These are phyloP conservation scores for Psilocybe tampanensis DNA, from an alignment of 768 basidiomycete genomes.

Conservation along the genomic window DNA sequence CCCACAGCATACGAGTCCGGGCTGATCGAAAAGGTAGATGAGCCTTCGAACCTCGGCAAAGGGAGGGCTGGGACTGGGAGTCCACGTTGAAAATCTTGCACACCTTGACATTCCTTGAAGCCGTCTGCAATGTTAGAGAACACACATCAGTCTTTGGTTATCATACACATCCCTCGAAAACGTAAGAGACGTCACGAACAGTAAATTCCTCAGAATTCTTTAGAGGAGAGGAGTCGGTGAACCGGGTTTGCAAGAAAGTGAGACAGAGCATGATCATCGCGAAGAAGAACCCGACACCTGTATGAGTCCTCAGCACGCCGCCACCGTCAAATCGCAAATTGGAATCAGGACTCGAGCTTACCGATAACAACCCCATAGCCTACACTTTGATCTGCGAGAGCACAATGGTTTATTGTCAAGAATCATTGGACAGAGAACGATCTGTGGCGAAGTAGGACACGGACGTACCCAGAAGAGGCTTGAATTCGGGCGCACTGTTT, in stretches of 20 bases:
- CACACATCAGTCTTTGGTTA: no score
- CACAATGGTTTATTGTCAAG: neutral
- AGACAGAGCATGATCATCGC: conserved; percentile 47
- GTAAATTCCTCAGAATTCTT: conserved; percentile 50
- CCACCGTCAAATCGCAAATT: neutral
- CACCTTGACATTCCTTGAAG: no score
- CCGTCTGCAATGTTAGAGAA: no score
- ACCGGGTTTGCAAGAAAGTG: conserved; percentile 47
- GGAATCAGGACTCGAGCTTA: conserved; percentile 18
- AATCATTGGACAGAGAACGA: neutral
- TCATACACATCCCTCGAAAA: no score
- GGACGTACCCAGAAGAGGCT: conserved; percentile 42
- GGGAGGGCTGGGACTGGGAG: no score
- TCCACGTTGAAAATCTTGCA: no score
- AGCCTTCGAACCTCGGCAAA: no score
- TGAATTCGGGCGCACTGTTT: conserved; percentile 35
- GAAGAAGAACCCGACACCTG: conserved; percentile 55
- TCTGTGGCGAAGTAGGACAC: conserved; percentile 1
- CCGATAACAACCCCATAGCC: conserved; percentile 54
- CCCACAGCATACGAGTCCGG: neutral
- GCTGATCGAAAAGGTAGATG: no score
- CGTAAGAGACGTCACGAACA: conserved; percentile 26
- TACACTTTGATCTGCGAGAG: conserved; percentile 39
- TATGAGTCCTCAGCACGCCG: no score
- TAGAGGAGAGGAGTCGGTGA: conserved; percentile 47